Percentiles rank a stretch among this genome's conserved stretches.
Evolutionary conservation across 2,329 filamentous ascomycete species (phyloP).

Genomic region (Penicillium crustosum): DNA sequence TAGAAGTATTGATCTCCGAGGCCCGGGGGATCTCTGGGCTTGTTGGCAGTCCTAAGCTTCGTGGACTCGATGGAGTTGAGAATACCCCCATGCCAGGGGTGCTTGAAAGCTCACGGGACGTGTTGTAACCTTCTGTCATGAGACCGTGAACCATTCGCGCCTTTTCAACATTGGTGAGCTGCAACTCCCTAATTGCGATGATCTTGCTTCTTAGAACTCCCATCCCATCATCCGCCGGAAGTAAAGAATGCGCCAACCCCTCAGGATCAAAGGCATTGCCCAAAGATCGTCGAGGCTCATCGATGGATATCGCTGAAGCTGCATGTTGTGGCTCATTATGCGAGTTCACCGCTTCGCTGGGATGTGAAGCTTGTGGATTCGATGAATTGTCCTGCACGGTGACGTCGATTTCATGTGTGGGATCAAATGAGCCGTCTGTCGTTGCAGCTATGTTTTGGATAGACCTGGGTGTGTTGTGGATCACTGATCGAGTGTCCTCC

Average conservation of each 20-base stretch:
- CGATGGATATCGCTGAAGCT: not conserved
- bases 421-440: not conserved
- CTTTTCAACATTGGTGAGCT: slow-evolving; percentile 62
- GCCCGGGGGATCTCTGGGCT: slow-evolving; percentile 36
- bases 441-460: not conserved
- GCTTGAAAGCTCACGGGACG: slow-evolving; percentile 36
- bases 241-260: slow-evolving; percentile 24
- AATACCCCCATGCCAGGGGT: not conserved
- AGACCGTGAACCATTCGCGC: slow-evolving; percentile 69
- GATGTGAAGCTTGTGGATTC: not conserved
- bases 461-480: slow-evolving; percentile 3
- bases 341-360: not conserved
- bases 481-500: slow-evolving; percentile 14
- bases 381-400: not conserved
- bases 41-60: slow-evolving; percentile 27
- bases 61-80: slow-evolving; percentile 28
- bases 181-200: slow-evolving; percentile 63
- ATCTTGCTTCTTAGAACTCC: slow-evolving; percentile 65
- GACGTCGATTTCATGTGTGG: not conserved
- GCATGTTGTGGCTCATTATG: not conserved
- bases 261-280: slow-evolving; percentile 14
- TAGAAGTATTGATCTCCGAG: slow-evolving; percentile 22
- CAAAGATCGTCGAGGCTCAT: not conserved
- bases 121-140: slow-evolving; percentile 67
- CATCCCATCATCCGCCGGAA: slow-evolving; percentile 82